Base-by-base conservation (phyloP, 768 basidiomycete genomes). In the Lentinula raphanica region DNA sequence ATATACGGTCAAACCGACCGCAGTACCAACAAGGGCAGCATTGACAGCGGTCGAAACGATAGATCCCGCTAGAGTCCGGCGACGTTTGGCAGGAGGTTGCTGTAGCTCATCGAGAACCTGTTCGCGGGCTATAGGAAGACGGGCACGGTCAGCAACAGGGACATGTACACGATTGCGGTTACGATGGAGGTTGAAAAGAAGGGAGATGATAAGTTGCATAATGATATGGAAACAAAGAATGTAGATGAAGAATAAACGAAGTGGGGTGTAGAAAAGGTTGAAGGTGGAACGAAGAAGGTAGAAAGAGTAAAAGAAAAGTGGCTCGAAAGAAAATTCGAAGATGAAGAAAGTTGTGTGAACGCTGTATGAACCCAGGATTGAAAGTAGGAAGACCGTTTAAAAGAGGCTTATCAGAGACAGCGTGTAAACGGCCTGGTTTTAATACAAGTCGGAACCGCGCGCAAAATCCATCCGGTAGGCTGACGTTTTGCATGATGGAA, bases 1-100 rank as follows among this genome's bases (percentile, higher is more conserved):
- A 74, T 92, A 94, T 40, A 92, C 89, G 45, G 90, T 91, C 61
- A 92, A 78, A 59, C 91, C 91, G 53, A 94, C 91, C 15, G 92
- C 92, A 21, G 89, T 87, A 58, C 91, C 89, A 60, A 94, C 89
- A 59, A 94, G 80, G 46, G 90, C 92, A 62, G 91, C 90, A 72
- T 82, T 90, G 72, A 93, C 75, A 56, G 92, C 91, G 31, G 90
- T 89, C 15, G 89, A 88, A 61, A 92, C 83, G 66, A 94, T 86
- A 58, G 88, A 87, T 61, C 89, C 89, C 62, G 90, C 87, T 71
- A 92, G 79, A 60, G 87, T 87, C 65, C 87, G 84, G 60, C 90
- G 88, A 67, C 86, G 85, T 77, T 92, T 93, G 64, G 83, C 75
- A 48, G 90, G 86, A 28, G 86, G 86, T 15, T 51, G 50, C 38